Conservation (phyloP, 495 filamentous ascomycete species). For the Penicillium cinerascens region DNA sequence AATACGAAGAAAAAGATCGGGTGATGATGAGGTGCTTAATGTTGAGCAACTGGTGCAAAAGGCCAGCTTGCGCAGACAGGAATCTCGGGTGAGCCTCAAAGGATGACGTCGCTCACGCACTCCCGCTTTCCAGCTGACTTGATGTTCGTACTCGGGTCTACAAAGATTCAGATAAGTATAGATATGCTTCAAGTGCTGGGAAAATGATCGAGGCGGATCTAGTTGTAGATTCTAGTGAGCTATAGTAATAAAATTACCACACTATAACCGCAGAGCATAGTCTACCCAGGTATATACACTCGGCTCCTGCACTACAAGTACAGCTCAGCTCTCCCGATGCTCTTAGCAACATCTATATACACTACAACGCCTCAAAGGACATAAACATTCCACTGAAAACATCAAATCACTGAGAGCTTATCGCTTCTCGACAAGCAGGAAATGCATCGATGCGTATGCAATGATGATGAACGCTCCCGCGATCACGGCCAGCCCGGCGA, state of each 20-base stretch:
- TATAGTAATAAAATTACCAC: neutral
- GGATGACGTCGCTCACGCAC: slow-evolving; percentile 35
- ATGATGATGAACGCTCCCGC: slow-evolving; percentile 80
- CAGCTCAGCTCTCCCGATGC: neutral
- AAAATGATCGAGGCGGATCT: neutral
- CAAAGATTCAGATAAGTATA: neutral
- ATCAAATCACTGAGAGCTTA: slow-evolving; percentile 32
- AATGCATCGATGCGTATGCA: slow-evolving; percentile 90
- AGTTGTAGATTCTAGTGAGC: neutral
- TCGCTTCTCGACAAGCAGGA: slow-evolving; percentile 87
- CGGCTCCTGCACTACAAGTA: neutral
- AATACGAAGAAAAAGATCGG: neutral
- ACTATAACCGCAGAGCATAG: neutral
- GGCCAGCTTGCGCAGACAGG: slow-evolving; percentile 10
- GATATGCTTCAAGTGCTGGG: neutral
- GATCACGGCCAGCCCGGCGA: slow-evolving; percentile 76
- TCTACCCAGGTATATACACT: neutral
- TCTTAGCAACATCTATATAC: neutral
- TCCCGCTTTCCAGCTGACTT: slow-evolving; percentile 6
- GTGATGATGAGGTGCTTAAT: neutral
- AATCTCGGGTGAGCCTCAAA: slow-evolving; percentile 2
- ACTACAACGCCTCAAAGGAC: neutral
- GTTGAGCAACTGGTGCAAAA: neutral
- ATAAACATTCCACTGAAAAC: neutral
- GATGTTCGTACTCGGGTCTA: neutral